phyloP scores from a whole-genome alignment of 2,329 filamentous ascomycete genomes.

The Neurospora sp. region DNA sequence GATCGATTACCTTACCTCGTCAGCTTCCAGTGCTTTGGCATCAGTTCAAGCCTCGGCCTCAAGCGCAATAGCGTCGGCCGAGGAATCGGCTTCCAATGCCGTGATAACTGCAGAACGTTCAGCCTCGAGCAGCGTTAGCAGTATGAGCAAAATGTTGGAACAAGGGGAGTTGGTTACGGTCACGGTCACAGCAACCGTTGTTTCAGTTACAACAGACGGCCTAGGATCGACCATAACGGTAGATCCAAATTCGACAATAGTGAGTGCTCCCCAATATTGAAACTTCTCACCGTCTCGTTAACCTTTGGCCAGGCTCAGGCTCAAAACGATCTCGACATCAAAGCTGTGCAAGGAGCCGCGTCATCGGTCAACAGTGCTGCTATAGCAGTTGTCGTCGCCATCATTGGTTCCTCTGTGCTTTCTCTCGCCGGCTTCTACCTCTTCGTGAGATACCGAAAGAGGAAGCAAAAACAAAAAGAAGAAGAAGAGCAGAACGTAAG shows the following conservation, averaged over 20 bases:
- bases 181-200: neutral
- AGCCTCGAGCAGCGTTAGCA: constrained; percentile 7
- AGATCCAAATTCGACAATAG: neutral
- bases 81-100: constrained; percentile 9
- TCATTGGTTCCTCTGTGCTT: constrained; percentile 24
- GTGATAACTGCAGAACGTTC: constrained; percentile 5
- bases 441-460: constrained; percentile 10
- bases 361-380: constrained; percentile 22
- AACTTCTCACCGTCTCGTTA: neutral
- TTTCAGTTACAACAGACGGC: neutral
- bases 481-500: constrained; percentile 13
- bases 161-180: neutral
- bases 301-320: neutral
- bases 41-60: constrained; percentile 7
- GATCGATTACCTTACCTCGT: constrained; percentile 5
- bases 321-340: neutral
- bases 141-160: neutral
- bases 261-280: neutral
- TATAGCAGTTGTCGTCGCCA: constrained; percentile 24
- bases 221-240: neutral
- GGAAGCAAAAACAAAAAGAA: constrained; percentile 8
- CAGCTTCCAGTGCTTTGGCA: constrained; percentile 6
- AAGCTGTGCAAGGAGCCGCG: constrained; percentile 15
- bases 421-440: constrained; percentile 22
- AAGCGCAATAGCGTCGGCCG: constrained; percentile 5